Evolutionary conservation across 306 rosid species (phyloP).

Genomic region (Carpinus viminea): DNA sequence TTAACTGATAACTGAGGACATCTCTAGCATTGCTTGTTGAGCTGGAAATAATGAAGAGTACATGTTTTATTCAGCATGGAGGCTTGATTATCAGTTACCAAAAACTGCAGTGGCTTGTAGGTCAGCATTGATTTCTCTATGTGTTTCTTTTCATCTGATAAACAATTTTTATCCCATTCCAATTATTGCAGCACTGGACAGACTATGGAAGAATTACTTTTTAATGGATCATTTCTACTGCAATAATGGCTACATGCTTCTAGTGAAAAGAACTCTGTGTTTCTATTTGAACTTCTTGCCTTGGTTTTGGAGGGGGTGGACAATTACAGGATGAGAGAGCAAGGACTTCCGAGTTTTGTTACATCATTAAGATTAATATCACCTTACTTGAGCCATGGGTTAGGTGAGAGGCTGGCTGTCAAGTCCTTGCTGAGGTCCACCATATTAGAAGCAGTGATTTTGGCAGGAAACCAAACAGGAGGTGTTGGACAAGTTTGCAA

Average conservation of each 20-base stretch:
- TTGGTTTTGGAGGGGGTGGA: too few relatives aligned
- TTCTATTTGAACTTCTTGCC: too few relatives aligned
- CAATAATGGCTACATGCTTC: neutral
- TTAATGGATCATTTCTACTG: neutral
- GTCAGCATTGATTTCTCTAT: neutral
- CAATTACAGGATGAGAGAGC: too few relatives aligned
- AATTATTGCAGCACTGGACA: neutral
- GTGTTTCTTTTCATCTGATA: neutral
- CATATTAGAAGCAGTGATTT: neutral
- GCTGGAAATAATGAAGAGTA: neutral
- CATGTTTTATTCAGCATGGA: neutral
- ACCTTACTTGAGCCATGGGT: too few relatives aligned
- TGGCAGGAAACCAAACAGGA: neutral
- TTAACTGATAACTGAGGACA: neutral
- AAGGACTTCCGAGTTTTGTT: too few relatives aligned
- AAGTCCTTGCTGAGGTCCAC: neutral
- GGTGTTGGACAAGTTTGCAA: too few relatives aligned
- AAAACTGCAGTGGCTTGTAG: neutral
- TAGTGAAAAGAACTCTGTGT: too few relatives aligned
- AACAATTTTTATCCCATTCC: neutral
- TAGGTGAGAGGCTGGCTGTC: neutral
- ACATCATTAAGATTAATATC: too few relatives aligned
- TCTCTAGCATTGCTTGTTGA: neutral
- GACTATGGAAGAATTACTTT: neutral
- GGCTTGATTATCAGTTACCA: neutral